Conservation (phyloP, 2,329 filamentous ascomycete species). For the Penicillium sp. region DNA sequence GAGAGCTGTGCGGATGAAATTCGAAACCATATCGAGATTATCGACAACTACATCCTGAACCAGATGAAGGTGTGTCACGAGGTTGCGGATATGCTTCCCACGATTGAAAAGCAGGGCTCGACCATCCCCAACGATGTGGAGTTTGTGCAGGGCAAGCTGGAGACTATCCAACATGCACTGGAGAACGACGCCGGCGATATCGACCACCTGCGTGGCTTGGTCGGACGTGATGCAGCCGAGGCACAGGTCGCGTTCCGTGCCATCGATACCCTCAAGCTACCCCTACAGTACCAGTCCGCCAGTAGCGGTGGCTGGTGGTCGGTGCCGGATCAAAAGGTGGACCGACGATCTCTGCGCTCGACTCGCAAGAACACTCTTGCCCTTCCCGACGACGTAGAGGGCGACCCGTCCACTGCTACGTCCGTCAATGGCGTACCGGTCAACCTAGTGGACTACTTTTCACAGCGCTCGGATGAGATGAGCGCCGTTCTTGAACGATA, state of each 20-base stretch:
- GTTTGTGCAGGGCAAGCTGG: conserved; percentile 57
- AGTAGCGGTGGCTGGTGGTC: conserved; percentile 41
- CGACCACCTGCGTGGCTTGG: conserved; percentile 52
- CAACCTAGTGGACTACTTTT: conserved; percentile 62
- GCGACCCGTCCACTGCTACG: conserved; percentile 38
- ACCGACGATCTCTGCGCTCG: conserved; percentile 38
- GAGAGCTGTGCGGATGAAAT: conserved; percentile 80
- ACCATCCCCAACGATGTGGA: conserved; percentile 63
- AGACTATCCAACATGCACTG: conserved; percentile 59
- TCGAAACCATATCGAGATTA: conserved; percentile 68
- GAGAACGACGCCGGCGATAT: conserved; percentile 61
- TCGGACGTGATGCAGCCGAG: conserved; percentile 64
- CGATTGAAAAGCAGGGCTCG: conserved; percentile 59
- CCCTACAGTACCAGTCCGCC: conserved; percentile 57
- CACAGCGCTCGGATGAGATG: conserved; percentile 59
- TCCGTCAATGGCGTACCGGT: conserved; percentile 51
- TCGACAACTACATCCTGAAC: conserved; percentile 74
- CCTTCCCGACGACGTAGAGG: conserved; percentile 45
- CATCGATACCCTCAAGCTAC: conserved; percentile 69
- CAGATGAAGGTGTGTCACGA: conserved; percentile 71
- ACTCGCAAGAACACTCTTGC: conserved; percentile 44
- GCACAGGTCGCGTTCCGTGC: conserved; percentile 68
- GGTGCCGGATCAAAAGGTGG: conserved; percentile 37
- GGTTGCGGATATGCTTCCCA: conserved; percentile 66
- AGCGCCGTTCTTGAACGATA: conserved; percentile 54